These are phyloP conservation scores for Dipteronia sinensis DNA, from an alignment of 345 rosid species.

Conservation along the genomic window DNA sequence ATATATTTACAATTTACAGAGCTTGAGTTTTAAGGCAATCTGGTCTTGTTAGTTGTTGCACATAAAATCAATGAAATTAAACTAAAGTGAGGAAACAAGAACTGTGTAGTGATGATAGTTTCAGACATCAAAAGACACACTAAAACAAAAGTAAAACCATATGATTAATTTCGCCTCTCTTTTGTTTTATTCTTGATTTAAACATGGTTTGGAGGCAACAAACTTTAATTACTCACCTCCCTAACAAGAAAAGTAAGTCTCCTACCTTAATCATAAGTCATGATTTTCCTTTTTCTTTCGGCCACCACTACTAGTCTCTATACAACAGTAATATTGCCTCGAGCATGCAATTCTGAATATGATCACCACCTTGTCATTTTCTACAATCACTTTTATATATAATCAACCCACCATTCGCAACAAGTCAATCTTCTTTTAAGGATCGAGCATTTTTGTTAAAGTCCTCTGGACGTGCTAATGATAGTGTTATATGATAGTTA, in stretches of 20 bases:
- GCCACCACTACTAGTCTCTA: constrained; percentile 32
- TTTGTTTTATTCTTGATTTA: background rate
- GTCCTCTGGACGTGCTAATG: constrained; percentile 2
- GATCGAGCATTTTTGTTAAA: background rate
- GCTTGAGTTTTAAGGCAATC: constrained; percentile 27
- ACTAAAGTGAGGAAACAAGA: background rate
- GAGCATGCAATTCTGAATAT: constrained; percentile 3
- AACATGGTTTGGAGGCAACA: too few relatives aligned
- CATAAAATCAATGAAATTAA: background rate
- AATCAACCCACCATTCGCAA: constrained; percentile 9
- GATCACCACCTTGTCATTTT: constrained; percentile 10
- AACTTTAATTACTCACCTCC: constrained; percentile 19
- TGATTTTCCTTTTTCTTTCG: constrained; percentile 31
- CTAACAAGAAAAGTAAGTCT: constrained; percentile 26
- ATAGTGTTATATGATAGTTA: background rate
- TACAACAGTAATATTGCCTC: background rate
- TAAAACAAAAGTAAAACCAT: constrained; percentile 7
- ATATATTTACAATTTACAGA: constrained; percentile 2
- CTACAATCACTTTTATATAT: constrained; percentile 11
- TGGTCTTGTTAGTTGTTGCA: background rate
- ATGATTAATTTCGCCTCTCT: background rate
- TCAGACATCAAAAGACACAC: constrained; percentile 25
- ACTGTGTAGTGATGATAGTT: constrained; percentile 15
- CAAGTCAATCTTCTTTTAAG: constrained; percentile 3
- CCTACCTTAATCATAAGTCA: constrained; percentile 38